phyloP scores from a whole-genome alignment of 768 basidiomycete species.

The Kwoniella europaea region DNA sequence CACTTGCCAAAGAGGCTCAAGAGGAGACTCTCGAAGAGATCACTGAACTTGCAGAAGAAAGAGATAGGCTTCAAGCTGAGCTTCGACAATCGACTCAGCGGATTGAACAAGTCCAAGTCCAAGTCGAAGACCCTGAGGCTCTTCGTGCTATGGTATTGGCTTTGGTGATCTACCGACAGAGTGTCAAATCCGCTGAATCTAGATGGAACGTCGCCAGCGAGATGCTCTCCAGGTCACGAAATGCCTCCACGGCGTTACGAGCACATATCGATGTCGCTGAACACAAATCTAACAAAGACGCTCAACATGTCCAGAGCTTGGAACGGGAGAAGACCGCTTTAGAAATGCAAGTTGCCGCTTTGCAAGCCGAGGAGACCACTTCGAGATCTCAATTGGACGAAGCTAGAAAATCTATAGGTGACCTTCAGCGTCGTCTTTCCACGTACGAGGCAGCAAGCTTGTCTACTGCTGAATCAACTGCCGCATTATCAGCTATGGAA shows the following conservation, averaged over 20 bases:
- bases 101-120: neutral
- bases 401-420: neutral
- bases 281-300: neutral
- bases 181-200: neutral
- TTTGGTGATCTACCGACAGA: constrained; percentile 13
- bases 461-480: neutral
- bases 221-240: constrained; percentile 2
- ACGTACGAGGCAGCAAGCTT: constrained; percentile 2
- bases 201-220: constrained; percentile 9
- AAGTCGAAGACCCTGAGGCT: constrained; percentile 5
- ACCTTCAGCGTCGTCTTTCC: constrained; percentile 5
- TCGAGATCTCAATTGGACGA: neutral
- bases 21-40: constrained; percentile 25
- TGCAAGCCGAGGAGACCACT: neutral
- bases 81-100: neutral
- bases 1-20: constrained; percentile 24
- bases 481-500: constrained; percentile 7
- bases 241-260: neutral
- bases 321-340: constrained; percentile 4
- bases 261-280: neutral
- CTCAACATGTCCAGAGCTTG: neutral
- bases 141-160: constrained; percentile 9
- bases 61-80: constrained; percentile 13
- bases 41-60: constrained; percentile 11
- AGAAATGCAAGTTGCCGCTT: constrained; percentile 1